Evolutionary conservation across 73 alveolate genomes (phyloP), one percentile per base, ranked within the genome.

Genomic region (Paramecium octaurelia): DNA sequence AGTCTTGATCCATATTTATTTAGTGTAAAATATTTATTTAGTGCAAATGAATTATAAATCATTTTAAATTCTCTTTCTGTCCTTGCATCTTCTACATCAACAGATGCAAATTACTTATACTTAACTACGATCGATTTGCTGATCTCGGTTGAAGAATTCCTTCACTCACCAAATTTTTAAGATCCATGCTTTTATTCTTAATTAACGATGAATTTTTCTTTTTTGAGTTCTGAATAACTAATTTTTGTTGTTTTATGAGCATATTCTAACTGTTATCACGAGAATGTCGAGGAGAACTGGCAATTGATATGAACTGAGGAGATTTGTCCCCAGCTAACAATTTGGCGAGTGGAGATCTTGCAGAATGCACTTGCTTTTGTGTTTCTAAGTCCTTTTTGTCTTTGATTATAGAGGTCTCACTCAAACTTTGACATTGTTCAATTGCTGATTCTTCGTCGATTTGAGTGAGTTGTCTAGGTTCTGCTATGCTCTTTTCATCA

Each of bases 111-210:
- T 48, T 48, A 24, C 50, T 42, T 23, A 80, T 4, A 7, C 75
- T 46, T 11, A 44, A 8, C 23, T 80, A 48, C 8, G 4, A 46
- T 23, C 46, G 6, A 38, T 29, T 42, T 20, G 36, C 14, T 44
- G 58, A 36, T 34, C 12, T 48, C 6, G 70, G 48, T 24, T 43
- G 3, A 18, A 44, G 70, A 4, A 80, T 43, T 2, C 70, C 42
- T 21, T 80, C 76, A 46, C 31, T 76, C 1, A 48, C 60, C 38
- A 75, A 80, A 31, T 80, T 43, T 48, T 80, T 80, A 8, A 80
- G 57, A 80, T 80, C 91, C 91, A 80, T 80, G 58, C 91, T 80
- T 4, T 80, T 80, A 80, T 80, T 80, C 20, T 80, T 80, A 3
- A 80, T 80, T 20, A 80, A 20, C 5, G 70, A 48, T 44, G 91